Conservation (phyloP, 2,329 filamentous ascomycete species). For the Dryadomyces quercivorus region DNA sequence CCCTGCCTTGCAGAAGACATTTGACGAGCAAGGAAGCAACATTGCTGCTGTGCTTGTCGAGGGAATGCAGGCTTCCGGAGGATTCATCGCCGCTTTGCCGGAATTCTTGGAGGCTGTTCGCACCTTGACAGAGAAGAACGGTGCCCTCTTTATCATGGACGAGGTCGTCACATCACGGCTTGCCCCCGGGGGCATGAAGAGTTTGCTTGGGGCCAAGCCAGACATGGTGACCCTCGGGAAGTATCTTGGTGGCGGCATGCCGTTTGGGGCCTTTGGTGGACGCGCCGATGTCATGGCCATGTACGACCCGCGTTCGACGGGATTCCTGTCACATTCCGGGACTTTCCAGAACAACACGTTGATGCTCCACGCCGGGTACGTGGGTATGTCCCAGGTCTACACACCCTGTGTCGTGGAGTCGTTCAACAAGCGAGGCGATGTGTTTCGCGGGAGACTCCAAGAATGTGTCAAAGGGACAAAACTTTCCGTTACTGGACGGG, state of each 20-base stretch:
- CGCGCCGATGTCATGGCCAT: slow-evolving; percentile 55
- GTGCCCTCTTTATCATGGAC: slow-evolving; percentile 52
- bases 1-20: slow-evolving; percentile 30
- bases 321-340: slow-evolving; percentile 39
- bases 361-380: slow-evolving; percentile 42
- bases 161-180: slow-evolving; percentile 59
- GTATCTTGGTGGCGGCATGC: slow-evolving; percentile 44
- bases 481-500: slow-evolving; percentile 23
- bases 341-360: slow-evolving; percentile 47
- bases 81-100: slow-evolving; percentile 34
- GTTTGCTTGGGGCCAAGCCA: slow-evolving; percentile 45
- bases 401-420: slow-evolving; percentile 19
- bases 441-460: slow-evolving; percentile 19
- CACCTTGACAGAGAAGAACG: slow-evolving; percentile 27
- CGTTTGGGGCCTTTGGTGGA: slow-evolving; percentile 48
- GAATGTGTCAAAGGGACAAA: slow-evolving; percentile 20
- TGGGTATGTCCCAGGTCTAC: slow-evolving; percentile 24
- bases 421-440: slow-evolving; percentile 21
- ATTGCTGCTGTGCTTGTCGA: slow-evolving; percentile 53
- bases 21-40: slow-evolving; percentile 9
- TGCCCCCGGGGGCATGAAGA: slow-evolving; percentile 42
- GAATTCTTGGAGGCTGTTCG: slow-evolving; percentile 43
- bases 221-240: slow-evolving; percentile 45
- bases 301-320: slow-evolving; percentile 39
- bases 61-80: slow-evolving; percentile 50